Conservation (phyloP, 2,329 filamentous ascomycete species). For the Furcasterigmium sp. region DNA sequence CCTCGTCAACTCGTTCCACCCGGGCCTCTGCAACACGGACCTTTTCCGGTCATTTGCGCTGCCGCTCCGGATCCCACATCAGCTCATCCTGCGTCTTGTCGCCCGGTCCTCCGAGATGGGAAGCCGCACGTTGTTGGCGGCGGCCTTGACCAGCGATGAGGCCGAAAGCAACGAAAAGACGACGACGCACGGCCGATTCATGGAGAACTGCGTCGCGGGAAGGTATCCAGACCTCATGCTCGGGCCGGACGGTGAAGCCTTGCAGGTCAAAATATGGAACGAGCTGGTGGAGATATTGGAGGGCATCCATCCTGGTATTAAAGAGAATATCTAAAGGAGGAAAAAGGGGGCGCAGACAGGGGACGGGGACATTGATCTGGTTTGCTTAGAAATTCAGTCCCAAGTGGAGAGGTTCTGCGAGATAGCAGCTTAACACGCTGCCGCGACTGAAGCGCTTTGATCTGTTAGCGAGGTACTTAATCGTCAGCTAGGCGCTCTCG, state of each 20-base stretch:
- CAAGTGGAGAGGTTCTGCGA: too few relatives aligned
- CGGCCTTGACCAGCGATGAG: conserved; percentile 27
- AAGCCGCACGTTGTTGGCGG: conserved; percentile 30
- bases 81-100: conserved; percentile 14
- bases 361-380: too few relatives aligned
- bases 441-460: too few relatives aligned
- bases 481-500: too few relatives aligned
- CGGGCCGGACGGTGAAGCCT: conserved; percentile 27
- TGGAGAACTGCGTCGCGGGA: conserved; percentile 25
- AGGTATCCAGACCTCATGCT: conserved; percentile 16
- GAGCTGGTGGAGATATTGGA: conserved; percentile 38
- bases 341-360: too few relatives aligned
- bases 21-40: conserved; percentile 33
- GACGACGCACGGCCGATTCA: conserved; percentile 31
- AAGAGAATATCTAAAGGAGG: conserved; percentile 20
- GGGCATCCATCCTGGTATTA: conserved; percentile 32
- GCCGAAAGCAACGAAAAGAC: conserved; percentile 7
- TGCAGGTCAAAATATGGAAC: conserved; percentile 30
- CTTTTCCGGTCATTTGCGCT: conserved; percentile 28
- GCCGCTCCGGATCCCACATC: conserved; percentile 18
- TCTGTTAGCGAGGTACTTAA: too few relatives aligned
- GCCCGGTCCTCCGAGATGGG: conserved; percentile 32
- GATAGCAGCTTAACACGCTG: too few relatives aligned
- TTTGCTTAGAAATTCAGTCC: too few relatives aligned
- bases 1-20: conserved; percentile 31